These are phyloP conservation scores for Mytilinidion resinicola DNA, from an alignment of 495 filamentous ascomycete species.

Conservation along the genomic window DNA sequence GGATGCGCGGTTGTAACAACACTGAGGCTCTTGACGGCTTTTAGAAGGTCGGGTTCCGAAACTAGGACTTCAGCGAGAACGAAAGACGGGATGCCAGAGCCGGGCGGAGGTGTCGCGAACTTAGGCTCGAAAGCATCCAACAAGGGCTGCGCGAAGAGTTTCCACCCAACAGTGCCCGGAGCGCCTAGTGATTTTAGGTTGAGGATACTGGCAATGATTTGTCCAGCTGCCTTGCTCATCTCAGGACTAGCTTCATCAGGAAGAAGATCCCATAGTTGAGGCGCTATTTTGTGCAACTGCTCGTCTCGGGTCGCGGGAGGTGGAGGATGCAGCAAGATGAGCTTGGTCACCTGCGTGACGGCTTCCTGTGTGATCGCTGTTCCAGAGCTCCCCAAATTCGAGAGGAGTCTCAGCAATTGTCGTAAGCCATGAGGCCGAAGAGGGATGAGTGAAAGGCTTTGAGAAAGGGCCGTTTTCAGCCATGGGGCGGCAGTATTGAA, in stretches of 20 bases:
- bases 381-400: constrained; percentile 57
- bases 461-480: constrained; percentile 47
- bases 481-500: constrained; percentile 36
- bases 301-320: constrained; percentile 44
- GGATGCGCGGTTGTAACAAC: constrained; percentile 59
- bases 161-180: constrained; percentile 63
- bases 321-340: constrained; percentile 58
- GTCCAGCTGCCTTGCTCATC: constrained; percentile 59
- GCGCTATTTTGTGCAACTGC: constrained; percentile 60
- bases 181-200: constrained; percentile 61
- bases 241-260: constrained; percentile 60
- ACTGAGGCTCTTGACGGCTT: constrained; percentile 52
- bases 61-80: constrained; percentile 37
- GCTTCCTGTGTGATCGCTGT: constrained; percentile 67
- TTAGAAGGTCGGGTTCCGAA: constrained; percentile 37
- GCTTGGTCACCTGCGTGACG: constrained; percentile 56
- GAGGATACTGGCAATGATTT: constrained; percentile 68
- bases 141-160: constrained; percentile 59
- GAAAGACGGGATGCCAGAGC: background rate
- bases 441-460: constrained; percentile 54
- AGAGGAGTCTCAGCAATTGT: constrained; percentile 68
- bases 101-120: background rate
- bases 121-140: constrained; percentile 55
- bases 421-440: constrained; percentile 60
- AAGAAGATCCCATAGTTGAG: constrained; percentile 61